phyloP scores from a whole-genome alignment of 208 protist species.

The Angomonas desouzai region DNA sequence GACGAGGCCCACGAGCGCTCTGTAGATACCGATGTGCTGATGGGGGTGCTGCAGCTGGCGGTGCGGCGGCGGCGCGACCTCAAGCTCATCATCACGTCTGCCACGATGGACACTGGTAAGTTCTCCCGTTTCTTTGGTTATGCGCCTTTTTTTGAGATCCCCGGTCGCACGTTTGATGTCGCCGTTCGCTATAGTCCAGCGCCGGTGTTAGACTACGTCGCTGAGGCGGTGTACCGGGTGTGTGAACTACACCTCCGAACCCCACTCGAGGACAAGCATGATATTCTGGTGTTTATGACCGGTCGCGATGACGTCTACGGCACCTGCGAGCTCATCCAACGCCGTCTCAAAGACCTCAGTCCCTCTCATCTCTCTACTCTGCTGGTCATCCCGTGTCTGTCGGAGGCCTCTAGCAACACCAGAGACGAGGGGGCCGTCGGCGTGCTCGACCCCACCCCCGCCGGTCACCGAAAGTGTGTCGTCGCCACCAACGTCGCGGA shows the following conservation, averaged over 20 bases:
- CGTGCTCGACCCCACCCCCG: slow-evolving; percentile 96
- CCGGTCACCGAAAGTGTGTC: slow-evolving; percentile 96
- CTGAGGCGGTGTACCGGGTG: slow-evolving; percentile 76
- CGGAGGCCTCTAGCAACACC: slow-evolving; percentile 81
- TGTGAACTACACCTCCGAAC: slow-evolving; percentile 84
- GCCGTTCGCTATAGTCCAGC: slow-evolving; percentile 69
- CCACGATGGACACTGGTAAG: slow-evolving; percentile 98
- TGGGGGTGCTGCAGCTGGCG: slow-evolving; percentile 94
- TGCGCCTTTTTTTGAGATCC: slow-evolving; percentile 96
- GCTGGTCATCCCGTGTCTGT: slow-evolving; percentile 86
- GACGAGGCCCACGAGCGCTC: slow-evolving; percentile 99
- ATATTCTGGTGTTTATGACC: slow-evolving; percentile 99
- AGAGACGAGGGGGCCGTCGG: slow-evolving; percentile 40
- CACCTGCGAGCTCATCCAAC: slow-evolving; percentile 81
- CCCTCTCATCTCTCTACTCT: slow-evolving; percentile 93
- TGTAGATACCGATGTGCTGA: slow-evolving; percentile 97
- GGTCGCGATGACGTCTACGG: slow-evolving; percentile 97
- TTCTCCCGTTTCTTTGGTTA: slow-evolving; percentile 97
- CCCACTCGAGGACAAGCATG: slow-evolving; percentile 81
- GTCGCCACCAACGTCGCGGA: slow-evolving; percentile 99
- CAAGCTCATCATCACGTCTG: slow-evolving; percentile 99
- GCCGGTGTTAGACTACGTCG: slow-evolving; percentile 78
- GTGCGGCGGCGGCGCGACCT: slow-evolving; percentile 88
- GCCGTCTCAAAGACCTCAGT: slow-evolving; percentile 84
- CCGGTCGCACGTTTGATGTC: slow-evolving; percentile 94